These are phyloP conservation scores for Penicillium sp. DNA, from an alignment of 2,329 filamentous ascomycete species.

Conservation along the genomic window DNA sequence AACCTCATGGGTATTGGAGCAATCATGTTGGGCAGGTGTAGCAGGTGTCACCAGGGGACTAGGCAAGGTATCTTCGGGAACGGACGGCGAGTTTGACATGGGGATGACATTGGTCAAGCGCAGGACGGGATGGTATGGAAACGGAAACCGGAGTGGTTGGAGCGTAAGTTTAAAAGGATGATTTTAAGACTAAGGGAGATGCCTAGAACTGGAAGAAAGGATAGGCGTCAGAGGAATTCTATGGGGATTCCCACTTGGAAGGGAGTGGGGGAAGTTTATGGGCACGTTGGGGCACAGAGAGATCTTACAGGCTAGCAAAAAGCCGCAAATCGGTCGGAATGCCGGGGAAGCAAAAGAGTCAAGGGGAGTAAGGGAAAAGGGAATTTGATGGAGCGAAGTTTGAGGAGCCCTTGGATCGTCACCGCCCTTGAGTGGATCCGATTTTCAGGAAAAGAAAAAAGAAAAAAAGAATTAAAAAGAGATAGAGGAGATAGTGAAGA, in stretches of 20 bases:
- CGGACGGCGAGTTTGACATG: conserved; percentile 50
- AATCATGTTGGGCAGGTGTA: conserved; percentile 40
- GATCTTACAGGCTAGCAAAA: conserved; percentile 32
- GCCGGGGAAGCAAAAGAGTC: conserved; percentile 9
- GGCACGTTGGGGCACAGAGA: conserved; percentile 28
- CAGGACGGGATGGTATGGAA: conserved; percentile 25
- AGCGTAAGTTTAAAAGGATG: not conserved
- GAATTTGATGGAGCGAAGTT: not conserved
- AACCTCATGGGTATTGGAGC: conserved; percentile 27
- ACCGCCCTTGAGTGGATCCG: conserved; percentile 5
- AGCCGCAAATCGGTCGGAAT: conserved; percentile 16
- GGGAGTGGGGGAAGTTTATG: conserved; percentile 11
- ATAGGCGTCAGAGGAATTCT: conserved; percentile 6
- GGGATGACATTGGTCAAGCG: conserved; percentile 49
- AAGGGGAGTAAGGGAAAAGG: not conserved
- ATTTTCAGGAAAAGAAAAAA: not conserved
- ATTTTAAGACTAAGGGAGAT: not conserved
- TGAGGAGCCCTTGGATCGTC: not conserved
- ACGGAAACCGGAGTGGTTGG: conserved; percentile 12
- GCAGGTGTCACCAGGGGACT: conserved; percentile 47
- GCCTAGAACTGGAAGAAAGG: not conserved
- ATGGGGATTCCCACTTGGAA: conserved; percentile 1
- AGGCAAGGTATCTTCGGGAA: conserved; percentile 41
- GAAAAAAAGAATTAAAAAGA: not conserved
- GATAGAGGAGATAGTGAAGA: not conserved